Evolutionary conservation across 495 filamentous ascomycete genomes (phyloP).

Genomic region (Neurospora africana): DNA sequence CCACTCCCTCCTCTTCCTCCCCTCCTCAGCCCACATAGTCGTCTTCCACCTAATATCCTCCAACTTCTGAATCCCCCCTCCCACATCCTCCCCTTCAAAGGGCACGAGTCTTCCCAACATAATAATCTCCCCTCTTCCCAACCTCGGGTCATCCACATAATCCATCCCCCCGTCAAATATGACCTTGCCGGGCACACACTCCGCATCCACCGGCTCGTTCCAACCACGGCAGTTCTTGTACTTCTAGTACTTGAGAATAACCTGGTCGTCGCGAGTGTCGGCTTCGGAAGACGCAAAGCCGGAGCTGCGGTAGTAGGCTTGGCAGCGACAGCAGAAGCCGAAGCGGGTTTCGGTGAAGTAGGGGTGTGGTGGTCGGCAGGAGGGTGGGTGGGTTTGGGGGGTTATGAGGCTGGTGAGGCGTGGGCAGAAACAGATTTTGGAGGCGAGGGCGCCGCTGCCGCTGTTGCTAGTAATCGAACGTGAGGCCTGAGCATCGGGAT

Average conservation of each 20-base stretch:
- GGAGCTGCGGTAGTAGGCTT: background rate
- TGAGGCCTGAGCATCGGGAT: background rate
- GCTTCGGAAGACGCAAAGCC: background rate
- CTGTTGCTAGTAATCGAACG: background rate
- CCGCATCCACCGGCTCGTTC: background rate
- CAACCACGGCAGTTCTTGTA: background rate
- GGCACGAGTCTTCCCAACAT: background rate
- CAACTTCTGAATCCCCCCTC: background rate
- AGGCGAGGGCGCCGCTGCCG: background rate
- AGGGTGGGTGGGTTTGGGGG: background rate
- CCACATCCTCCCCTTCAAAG: background rate
- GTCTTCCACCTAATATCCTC: background rate
- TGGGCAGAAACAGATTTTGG: background rate
- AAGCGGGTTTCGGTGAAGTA: background rate
- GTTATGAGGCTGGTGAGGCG: background rate
- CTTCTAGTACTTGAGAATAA: background rate
- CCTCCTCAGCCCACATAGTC: background rate
- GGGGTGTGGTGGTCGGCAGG: background rate
- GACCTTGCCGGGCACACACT: background rate
- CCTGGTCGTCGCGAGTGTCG: background rate
- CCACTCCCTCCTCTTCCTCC: background rate
- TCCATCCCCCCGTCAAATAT: background rate
- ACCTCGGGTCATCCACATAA: background rate
- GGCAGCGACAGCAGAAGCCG: background rate
- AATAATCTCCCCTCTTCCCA: background rate